Conservation (phyloP, 805 yeast genomes). For the Jamesozyma lodderae region DNA sequence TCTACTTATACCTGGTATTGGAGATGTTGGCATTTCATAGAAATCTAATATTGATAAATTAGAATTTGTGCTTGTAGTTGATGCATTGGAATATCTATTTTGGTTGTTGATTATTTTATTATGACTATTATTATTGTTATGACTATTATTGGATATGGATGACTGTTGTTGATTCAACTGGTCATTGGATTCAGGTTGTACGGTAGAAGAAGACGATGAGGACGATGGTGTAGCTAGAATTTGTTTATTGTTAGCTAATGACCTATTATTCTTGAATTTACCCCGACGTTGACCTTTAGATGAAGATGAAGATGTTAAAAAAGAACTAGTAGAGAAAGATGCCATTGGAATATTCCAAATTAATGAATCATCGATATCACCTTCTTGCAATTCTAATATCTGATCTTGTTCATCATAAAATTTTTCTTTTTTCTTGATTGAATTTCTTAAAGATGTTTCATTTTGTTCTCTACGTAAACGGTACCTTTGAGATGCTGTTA, state of each 20-base stretch:
- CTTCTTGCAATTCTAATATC: constrained; percentile 13
- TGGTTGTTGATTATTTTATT: neutral
- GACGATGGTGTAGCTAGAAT: neutral
- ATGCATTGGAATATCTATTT: neutral
- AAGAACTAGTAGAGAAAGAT: constrained; percentile 26
- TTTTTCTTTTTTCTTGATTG: constrained; percentile 31
- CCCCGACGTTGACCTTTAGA: neutral
- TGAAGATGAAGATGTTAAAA: constrained; percentile 9
- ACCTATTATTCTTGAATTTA: neutral
- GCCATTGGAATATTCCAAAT: constrained; percentile 51
- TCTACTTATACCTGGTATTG: constrained; percentile 37
- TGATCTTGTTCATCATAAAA: constrained; percentile 31
- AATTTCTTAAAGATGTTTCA: constrained; percentile 27
- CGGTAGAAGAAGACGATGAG: neutral
- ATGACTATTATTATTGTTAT: neutral
- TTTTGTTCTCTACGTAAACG: constrained; percentile 34
- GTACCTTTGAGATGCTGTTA: constrained; percentile 37
- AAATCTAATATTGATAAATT: constrained; percentile 25
- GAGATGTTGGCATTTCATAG: constrained; percentile 37
- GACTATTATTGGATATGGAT: neutral
- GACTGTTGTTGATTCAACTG: neutral
- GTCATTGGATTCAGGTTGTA: neutral
- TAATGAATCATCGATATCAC: constrained; percentile 33
- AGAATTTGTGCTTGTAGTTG: constrained; percentile 8
- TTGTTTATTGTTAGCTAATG: constrained; percentile 1